These are phyloP conservation scores for Cladosporium oxysporum DNA, from an alignment of 2,329 filamentous ascomycete species.

Conservation along the genomic window DNA sequence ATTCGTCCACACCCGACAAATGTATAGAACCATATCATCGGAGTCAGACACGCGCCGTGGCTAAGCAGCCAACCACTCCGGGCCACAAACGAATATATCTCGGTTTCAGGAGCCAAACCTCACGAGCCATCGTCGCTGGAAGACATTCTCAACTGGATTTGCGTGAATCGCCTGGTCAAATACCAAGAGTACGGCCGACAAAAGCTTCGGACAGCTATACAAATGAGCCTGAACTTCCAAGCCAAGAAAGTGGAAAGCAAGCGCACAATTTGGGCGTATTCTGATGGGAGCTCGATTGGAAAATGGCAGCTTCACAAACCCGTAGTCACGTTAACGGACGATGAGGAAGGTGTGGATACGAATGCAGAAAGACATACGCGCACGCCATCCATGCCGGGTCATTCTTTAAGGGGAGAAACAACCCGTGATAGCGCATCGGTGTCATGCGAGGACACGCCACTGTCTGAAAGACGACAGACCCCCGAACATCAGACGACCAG, in stretches of 20 bases:
- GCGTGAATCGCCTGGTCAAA: not conserved
- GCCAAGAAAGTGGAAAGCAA: not conserved
- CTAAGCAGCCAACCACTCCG: not conserved
- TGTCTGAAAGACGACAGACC: not conserved
- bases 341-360: not conserved
- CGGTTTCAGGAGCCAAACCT: not conserved
- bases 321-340: not conserved
- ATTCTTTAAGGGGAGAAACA: not conserved
- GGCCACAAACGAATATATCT: not conserved
- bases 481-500: not conserved
- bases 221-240: not conserved
- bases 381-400: not conserved
- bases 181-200: not conserved
- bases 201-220: not conserved
- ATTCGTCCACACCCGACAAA: not conserved
- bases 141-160: not conserved
- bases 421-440: not conserved
- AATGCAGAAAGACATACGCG: not conserved
- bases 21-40: not conserved
- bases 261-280: not conserved
- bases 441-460: not conserved
- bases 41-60: not conserved
- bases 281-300: not conserved
- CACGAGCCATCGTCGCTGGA: not conserved
- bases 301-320: not conserved